Base-by-base conservation (phyloP, 1,284 basidiomycete genomes). In the Ganoderma multipileum region DNA sequence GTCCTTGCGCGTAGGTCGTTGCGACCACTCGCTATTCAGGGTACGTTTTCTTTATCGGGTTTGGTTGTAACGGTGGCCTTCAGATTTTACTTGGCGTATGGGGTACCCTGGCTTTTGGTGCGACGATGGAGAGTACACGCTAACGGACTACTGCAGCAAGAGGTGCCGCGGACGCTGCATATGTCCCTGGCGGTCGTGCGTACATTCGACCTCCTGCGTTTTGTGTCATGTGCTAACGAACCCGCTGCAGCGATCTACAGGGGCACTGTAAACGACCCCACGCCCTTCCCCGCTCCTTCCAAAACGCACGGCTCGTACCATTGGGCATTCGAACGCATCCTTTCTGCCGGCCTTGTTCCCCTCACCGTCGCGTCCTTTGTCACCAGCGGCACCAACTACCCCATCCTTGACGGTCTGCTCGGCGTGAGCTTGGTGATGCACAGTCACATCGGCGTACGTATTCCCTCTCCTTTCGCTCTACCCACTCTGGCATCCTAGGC, bases 261-360 rank as follows among this genome's bases (percentile, higher is more conserved):
- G 81, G 97, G 97, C 68, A 95, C 95, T 44, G 96, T 97, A 75
- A 99, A 99, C 84, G 97, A 99, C 80, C 95, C 97, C 1, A 95
- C 94, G 4, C 83, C 90, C 26, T 98, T 96, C 86, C 97, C 97
- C 38, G 80, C 91, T 30, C 89, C 95, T 9, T 92, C 88, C 70
- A 91, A 89, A 78, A 81, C 89, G 3, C 94, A 98, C 77, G 97
- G 98, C 62, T 97, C 95, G 2, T 93, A 98, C 82, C 97, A 99
- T 87, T 99, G 97, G 97, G 91, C 95, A 1, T 98, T 99, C 78
- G 97, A 99, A 82, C 93, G 97, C 65, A 86, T 96, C 23, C 87
- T 99, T 67, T 92, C 94, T 1, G 97, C 94, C 0, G 85, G 91
- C 30, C 90, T 99, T 72, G 87, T 99, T 23, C 98, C 98, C 33